Percentiles rank a stretch among this genome's conserved stretches.
phyloP scores from a whole-genome alignment of 2,329 filamentous ascomycete genomes.

The Xylaria sp. region DNA sequence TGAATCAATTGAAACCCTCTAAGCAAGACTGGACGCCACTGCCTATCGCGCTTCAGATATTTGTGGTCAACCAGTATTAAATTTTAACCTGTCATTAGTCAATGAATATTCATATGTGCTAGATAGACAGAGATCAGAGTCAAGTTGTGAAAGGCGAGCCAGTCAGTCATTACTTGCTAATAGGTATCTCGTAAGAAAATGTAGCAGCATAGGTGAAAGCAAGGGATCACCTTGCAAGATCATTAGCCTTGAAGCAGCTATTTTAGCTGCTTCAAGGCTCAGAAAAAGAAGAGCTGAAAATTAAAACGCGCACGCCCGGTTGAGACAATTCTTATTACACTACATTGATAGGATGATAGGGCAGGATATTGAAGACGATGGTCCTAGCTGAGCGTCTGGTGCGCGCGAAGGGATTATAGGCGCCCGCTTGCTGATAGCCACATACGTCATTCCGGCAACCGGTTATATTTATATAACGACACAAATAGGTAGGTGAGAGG shows the following conservation, averaged over 20 bases:
- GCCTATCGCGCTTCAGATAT: neutral
- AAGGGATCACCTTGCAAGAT: constrained; percentile 2
- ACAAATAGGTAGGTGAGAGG: too few relatives aligned
- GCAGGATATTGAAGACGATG: neutral
- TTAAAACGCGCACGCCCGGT: neutral
- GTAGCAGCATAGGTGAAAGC: neutral
- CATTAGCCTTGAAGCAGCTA: neutral
- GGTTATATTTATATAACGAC: too few relatives aligned
- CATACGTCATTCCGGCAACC: constrained; percentile 5
- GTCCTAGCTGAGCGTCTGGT: constrained; percentile 14
- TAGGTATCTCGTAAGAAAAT: neutral
- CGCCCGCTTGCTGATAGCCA: constrained; percentile 7
- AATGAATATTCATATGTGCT: neutral
- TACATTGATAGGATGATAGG: neutral
- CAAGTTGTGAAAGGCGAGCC: neutral
- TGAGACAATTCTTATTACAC: neutral
- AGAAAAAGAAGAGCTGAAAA: constrained; percentile 6
- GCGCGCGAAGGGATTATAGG: neutral
- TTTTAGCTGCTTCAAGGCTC: neutral
- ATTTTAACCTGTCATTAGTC: neutral
- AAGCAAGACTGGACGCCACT: neutral
- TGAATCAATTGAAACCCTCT: neutral
- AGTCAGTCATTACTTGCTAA: neutral
- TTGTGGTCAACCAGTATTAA: neutral
- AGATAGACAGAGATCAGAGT: neutral